Conservation (phyloP, 805 yeast genomes). For the Saturnispora saitoi region DNA sequence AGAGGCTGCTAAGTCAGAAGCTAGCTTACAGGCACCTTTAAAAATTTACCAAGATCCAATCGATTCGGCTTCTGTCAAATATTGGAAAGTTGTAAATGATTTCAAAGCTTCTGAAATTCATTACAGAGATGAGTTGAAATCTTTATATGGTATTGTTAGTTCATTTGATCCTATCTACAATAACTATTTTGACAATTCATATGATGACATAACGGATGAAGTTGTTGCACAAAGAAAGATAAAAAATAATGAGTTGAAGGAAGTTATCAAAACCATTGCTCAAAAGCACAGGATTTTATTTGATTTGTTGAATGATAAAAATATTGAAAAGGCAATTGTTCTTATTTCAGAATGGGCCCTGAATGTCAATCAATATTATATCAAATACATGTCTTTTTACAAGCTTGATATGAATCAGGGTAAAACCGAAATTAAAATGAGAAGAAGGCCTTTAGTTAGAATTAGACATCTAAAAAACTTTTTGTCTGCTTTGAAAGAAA, state of each 20-base stretch:
- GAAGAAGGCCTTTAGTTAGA: slow-evolving; percentile 27
- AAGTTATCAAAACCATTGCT: slow-evolving; percentile 14
- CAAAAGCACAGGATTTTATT: slow-evolving; percentile 16
- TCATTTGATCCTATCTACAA: slow-evolving; percentile 23
- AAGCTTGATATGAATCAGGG: slow-evolving; percentile 19
- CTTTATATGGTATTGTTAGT: slow-evolving; percentile 17
- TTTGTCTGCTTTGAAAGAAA: slow-evolving; percentile 16
- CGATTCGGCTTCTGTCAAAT: not conserved
- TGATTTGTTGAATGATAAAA: slow-evolving; percentile 9
- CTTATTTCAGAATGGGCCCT: slow-evolving; percentile 23
- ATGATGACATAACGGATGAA: slow-evolving; percentile 21
- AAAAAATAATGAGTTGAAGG: slow-evolving; percentile 16
- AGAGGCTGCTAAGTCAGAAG: slow-evolving; percentile 14
- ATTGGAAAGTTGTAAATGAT: slow-evolving; percentile 10
- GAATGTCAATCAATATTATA: slow-evolving; percentile 16
- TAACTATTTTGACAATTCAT: slow-evolving; percentile 23
- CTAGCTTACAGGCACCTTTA: slow-evolving; percentile 6
- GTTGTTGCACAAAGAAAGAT: slow-evolving; percentile 15
- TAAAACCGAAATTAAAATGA: slow-evolving; percentile 21
- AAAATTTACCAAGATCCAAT: slow-evolving; percentile 1
- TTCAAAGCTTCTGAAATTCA: slow-evolving; percentile 15
- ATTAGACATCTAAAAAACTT: slow-evolving; percentile 22
- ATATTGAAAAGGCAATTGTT: slow-evolving; percentile 12
- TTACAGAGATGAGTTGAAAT: slow-evolving; percentile 18
- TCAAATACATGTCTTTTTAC: slow-evolving; percentile 18